These are phyloP conservation scores for Penicillium sp. DNA, from an alignment of 2,329 filamentous ascomycete species.

Conservation along the genomic window DNA sequence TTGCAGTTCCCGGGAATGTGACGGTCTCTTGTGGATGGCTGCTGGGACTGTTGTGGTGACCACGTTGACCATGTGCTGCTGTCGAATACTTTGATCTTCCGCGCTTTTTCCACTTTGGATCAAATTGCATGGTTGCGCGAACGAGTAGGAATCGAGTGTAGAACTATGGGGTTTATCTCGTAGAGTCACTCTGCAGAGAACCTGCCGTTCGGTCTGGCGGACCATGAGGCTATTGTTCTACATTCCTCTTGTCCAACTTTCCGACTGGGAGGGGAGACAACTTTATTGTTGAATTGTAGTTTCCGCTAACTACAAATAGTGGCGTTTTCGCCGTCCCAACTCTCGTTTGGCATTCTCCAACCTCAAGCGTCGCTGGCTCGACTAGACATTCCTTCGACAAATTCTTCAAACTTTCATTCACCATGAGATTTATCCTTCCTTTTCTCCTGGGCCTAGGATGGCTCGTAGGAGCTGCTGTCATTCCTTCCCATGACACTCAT, in stretches of 20 bases:
- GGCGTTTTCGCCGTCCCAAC: conserved; percentile 12
- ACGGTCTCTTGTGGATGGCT: conserved; percentile 1
- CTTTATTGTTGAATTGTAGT: background rate
- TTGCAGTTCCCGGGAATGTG: conserved; percentile 5
- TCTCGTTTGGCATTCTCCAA: conserved; percentile 8
- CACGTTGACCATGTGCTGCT: conserved; percentile 18
- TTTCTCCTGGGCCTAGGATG: conserved; percentile 22
- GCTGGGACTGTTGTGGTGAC: conserved; percentile 7
- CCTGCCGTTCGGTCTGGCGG: conserved; percentile 15
- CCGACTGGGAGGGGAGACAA: background rate
- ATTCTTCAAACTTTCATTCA: conserved; percentile 10
- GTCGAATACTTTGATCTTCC: conserved; percentile 9
- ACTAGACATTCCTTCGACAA: conserved; percentile 11
- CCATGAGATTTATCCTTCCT: conserved; percentile 22
- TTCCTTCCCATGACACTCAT: conserved; percentile 15
- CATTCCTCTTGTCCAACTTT: conserved; percentile 1
- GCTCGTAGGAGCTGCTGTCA: conserved; percentile 20
- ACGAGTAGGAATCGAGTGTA: background rate
- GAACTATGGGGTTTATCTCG: background rate
- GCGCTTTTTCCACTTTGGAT: background rate
- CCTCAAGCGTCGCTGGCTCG: conserved; percentile 19
- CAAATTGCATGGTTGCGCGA: background rate
- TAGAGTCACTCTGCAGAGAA: conserved; percentile 7
- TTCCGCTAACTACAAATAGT: conserved; percentile 6
- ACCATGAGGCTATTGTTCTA: conserved; percentile 4